These are phyloP conservation scores for Tanacetum coccineum DNA, from an alignment of 129 eudicot species.

Conservation along the genomic window DNA sequence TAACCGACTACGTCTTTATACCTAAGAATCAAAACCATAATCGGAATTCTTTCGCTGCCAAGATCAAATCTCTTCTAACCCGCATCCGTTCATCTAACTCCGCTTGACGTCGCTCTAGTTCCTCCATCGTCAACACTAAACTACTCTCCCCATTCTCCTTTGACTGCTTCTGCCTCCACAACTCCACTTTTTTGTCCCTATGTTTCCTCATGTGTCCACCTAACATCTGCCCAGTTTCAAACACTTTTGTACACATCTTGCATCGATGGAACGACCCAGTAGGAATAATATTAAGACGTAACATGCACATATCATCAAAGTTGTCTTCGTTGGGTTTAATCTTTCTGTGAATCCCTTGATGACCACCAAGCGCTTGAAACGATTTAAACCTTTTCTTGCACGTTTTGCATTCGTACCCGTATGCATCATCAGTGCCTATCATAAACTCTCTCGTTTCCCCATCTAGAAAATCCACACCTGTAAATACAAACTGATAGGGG, in stretches of 20 bases:
- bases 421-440: too few relatives aligned
- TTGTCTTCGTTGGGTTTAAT: not conserved
- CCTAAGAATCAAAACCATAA: not conserved
- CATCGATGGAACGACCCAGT: constrained; percentile 9
- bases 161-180: too few relatives aligned
- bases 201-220: constrained; percentile 32
- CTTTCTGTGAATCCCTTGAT: too few relatives aligned
- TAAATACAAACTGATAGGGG: not conserved
- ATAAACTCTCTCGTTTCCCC: constrained; percentile 85
- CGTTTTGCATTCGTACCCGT: too few relatives aligned
- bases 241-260: constrained; percentile 20
- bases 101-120: not conserved
- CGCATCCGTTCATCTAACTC: constrained; percentile 13
- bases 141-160: too few relatives aligned
- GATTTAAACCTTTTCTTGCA: too few relatives aligned
- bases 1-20: too few relatives aligned
- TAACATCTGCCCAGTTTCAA: constrained; percentile 23
- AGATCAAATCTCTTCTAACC: constrained; percentile 19
- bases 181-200: not conserved
- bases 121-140: not conserved
- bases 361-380: too few relatives aligned
- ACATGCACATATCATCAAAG: not conserved
- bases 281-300: not conserved
- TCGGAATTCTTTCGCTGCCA: constrained; percentile 17
- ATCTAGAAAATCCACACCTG: constrained; percentile 81